Base-by-base conservation (phyloP, 805 yeast genomes). In the Torulaspora gathmanii region DNA sequence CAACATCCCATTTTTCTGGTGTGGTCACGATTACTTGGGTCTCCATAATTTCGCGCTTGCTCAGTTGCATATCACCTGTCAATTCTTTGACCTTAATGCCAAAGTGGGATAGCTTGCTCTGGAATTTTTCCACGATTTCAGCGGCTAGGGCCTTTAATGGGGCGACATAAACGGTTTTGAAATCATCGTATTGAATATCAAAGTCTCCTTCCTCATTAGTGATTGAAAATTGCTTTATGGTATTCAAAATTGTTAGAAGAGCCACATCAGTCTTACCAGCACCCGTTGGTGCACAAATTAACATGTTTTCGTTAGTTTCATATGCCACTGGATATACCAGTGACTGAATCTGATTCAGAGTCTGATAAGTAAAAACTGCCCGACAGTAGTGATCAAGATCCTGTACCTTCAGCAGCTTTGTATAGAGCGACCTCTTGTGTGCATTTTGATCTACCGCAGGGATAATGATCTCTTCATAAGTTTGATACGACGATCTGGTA, bases 231-330 rank as follows among this genome's bases (percentile, higher is more conserved):
- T 86, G 95, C 28, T 80, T 78, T 11, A 91, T 82, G 0, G 93
- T 78, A 57, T 85, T 91, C 42, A 90, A 69, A 50, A 90, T 80
- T 0, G 96, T 72, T 30, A 90, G 69, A 47, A 90, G 66, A 0
- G 97, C 97, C 22, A 90, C 91, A 64, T 90, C 96, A 0, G 97
- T 90, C 61, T 90, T 90, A 77, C 97, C 97, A 5, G 97, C 96
- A 74, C 97, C 97, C 0, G 97, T 90, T 1, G 97, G 97, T 0
- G 97, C 96, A 78, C 97, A 90, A 4, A 90, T 88, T 40, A 90
- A 70, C 96, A 93, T 86, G 59, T 91, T 91, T 57, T 91, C 97
- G 63, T 86, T 89, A 4, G 97, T 84, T 44, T 84, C 80, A 63
- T 91, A 93, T 0, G 96, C 98, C 11, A 90, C 87, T 0, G 95